These are phyloP conservation scores for Lachnellula hyalina DNA, from an alignment of 2,329 filamentous ascomycete genomes.

Conservation along the genomic window DNA sequence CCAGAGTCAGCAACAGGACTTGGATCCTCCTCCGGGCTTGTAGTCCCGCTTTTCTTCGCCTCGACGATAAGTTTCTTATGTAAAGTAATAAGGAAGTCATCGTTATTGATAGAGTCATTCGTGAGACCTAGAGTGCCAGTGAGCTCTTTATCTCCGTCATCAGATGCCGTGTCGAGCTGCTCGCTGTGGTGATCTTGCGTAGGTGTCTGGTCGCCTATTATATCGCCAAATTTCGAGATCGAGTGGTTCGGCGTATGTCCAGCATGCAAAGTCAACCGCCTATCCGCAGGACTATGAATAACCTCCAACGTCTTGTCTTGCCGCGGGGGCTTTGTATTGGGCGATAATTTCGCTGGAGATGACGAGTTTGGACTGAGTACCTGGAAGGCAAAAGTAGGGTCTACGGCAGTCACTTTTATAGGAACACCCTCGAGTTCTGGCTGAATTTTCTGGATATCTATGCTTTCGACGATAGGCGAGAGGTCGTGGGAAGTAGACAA, in stretches of 20 bases:
- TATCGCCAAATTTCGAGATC: slow-evolving; percentile 42
- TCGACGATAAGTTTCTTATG: slow-evolving; percentile 22
- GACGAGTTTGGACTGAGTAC: slow-evolving; percentile 23
- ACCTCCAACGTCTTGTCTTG: slow-evolving; percentile 19
- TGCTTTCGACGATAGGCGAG: slow-evolving; percentile 33
- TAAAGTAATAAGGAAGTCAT: slow-evolving; percentile 23
- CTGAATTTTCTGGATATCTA: slow-evolving; percentile 54
- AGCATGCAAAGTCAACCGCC: slow-evolving; percentile 55
- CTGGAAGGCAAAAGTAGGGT: slow-evolving; percentile 27
- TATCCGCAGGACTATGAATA: slow-evolving; percentile 35
- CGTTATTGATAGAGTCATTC: slow-evolving; percentile 16
- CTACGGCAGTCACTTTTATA: slow-evolving; percentile 49
- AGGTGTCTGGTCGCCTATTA: slow-evolving; percentile 25
- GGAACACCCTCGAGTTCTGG: slow-evolving; percentile 56
- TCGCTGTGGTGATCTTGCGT: slow-evolving; percentile 17
- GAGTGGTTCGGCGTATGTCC: slow-evolving; percentile 58
- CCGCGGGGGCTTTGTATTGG: slow-evolving; percentile 16
- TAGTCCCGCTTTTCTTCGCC: slow-evolving; percentile 13
- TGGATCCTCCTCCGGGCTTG: slow-evolving; percentile 7
- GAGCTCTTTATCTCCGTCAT: slow-evolving; percentile 22
- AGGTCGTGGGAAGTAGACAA: slow-evolving; percentile 7
- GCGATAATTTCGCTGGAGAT: slow-evolving; percentile 25
- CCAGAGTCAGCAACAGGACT: slow-evolving; percentile 12
- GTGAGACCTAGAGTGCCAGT: slow-evolving; percentile 25
- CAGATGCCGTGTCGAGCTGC: slow-evolving; percentile 5